Evolutionary conservation across 805 yeast species (phyloP).

Genomic region (Zygosaccharomyces lentus): DNA sequence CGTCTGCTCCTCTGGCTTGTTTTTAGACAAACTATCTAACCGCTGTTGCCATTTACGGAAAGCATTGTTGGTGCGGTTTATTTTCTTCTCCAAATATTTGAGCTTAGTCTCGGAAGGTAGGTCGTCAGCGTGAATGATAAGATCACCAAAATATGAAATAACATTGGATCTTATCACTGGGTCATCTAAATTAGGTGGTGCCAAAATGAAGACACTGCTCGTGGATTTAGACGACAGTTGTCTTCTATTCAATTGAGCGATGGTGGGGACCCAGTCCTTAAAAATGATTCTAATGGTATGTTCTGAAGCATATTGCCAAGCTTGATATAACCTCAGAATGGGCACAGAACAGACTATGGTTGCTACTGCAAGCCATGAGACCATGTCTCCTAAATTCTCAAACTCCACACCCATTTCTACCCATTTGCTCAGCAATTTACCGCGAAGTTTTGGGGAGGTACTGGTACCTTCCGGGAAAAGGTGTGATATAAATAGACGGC

Average conservation of each 20-base stretch:
- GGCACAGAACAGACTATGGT: slow-evolving; percentile 80
- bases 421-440: slow-evolving; percentile 73
- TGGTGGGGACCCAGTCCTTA: slow-evolving; percentile 89
- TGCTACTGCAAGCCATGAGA: slow-evolving; percentile 89
- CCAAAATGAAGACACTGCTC: slow-evolving; percentile 59
- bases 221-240: slow-evolving; percentile 54
- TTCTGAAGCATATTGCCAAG: slow-evolving; percentile 71
- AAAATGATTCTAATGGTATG: slow-evolving; percentile 56
- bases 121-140: slow-evolving; percentile 45
- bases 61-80: slow-evolving; percentile 65
- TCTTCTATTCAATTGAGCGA: slow-evolving; percentile 80
- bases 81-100: slow-evolving; percentile 55
- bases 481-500: slow-evolving; percentile 65
- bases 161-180: slow-evolving; percentile 70
- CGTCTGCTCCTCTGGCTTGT: background rate
- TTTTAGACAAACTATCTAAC: slow-evolving; percentile 34
- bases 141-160: slow-evolving; percentile 88
- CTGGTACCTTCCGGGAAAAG: slow-evolving; percentile 42
- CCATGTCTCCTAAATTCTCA: slow-evolving; percentile 84
- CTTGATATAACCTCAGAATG: slow-evolving; percentile 60
- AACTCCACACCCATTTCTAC: slow-evolving; percentile 73
- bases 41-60: slow-evolving; percentile 82
- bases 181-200: slow-evolving; percentile 83
- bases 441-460: slow-evolving; percentile 41
- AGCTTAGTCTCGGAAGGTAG: slow-evolving; percentile 27